Evolutionary conservation across 345 rosid genomes (phyloP), one percentile per base, ranked within the genome.

Genomic region (Eucalyptus curtisii): DNA sequence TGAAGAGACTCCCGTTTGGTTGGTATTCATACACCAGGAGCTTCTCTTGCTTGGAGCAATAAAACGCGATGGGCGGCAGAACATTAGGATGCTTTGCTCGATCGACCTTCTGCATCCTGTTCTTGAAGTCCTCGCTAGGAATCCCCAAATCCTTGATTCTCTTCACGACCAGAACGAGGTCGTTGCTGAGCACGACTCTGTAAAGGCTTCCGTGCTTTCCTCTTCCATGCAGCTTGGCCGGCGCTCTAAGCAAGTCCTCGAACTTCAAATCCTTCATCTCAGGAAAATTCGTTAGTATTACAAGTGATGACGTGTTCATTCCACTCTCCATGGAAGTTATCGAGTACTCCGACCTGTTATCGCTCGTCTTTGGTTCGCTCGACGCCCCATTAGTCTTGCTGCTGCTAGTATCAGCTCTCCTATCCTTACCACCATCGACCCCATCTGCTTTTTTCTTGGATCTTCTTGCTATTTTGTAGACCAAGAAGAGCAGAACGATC

Each of bases 131-230:
- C 84, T 92, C 92, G 3, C 89, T 88, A 10, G 93, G 89, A 86
- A 94, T 89, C 50, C 81, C 76, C 90, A 89, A 94, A 27, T 91
- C 91, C 90, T 89, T 94, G 66, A 94, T 90, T 88, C 97, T 93
- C 92, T 94, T 95, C 88, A 94, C 95, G 4, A 92, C 93, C 93
- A 94, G 86, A 84, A 49, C 22, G 57, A 85, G 53, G 59, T 94
- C 94, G 31, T 91, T 86, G 25, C 90, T 91, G 45, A 93, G 92
- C 89, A 71, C 57, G 33, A 93, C 97, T 91, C 92, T 94, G 90
- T 94, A 94, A 40, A 94, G 93, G 90, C 96, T 95, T 48, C 96
- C 96, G 57, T 94, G 93, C 88, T 95, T 94, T 86, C 95, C 95
- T 87, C 90, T 94, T 42, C 95, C 94, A 25, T 94, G 92, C 90